Evolutionary conservation across 805 yeast species (phyloP).

Genomic region (Suhomyces sp.): DNA sequence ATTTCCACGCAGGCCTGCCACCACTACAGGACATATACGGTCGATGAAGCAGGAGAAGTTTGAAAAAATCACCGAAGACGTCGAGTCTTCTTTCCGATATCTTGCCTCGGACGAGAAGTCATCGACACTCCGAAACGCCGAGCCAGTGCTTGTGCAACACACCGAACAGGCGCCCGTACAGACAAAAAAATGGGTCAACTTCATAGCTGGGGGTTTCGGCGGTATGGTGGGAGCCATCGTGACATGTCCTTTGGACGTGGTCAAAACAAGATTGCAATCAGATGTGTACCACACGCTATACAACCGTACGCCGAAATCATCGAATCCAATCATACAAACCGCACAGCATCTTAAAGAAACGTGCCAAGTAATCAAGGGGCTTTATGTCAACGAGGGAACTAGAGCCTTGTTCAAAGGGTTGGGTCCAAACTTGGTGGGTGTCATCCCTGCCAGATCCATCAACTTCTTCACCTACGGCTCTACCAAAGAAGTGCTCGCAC

Average conservation of each 20-base stretch:
- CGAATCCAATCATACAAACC: constrained; percentile 41
- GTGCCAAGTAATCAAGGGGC: constrained; percentile 61
- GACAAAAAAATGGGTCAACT: constrained; percentile 59
- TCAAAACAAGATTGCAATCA: constrained; percentile 90
- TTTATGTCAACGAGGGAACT: constrained; percentile 75
- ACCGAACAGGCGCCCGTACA: not conserved
- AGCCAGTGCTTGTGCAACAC: constrained; percentile 15
- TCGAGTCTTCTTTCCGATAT: constrained; percentile 56
- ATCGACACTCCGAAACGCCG: constrained; percentile 46
- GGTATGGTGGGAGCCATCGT: constrained; percentile 97
- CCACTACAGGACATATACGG: not conserved
- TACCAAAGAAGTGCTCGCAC: constrained; percentile 74
- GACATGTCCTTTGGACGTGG: constrained; percentile 95
- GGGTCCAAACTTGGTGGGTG: constrained; percentile 96
- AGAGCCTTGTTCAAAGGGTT: constrained; percentile 88
- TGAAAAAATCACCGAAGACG: constrained; percentile 44
- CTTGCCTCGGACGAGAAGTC: constrained; percentile 73
- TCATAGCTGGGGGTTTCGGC: constrained; percentile 90
- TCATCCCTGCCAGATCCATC: constrained; percentile 95
- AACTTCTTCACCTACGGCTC: constrained; percentile 96
- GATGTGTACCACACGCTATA: constrained; percentile 70
- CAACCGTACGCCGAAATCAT: constrained; percentile 42
- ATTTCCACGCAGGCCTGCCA: not conserved
- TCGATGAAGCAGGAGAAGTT: constrained; percentile 1
- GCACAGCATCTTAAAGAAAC: constrained; percentile 81